Evolutionary conservation across 257 asterid species (phyloP), one percentile per base, ranked within the genome.

Genomic region (Petrea volubilis): DNA sequence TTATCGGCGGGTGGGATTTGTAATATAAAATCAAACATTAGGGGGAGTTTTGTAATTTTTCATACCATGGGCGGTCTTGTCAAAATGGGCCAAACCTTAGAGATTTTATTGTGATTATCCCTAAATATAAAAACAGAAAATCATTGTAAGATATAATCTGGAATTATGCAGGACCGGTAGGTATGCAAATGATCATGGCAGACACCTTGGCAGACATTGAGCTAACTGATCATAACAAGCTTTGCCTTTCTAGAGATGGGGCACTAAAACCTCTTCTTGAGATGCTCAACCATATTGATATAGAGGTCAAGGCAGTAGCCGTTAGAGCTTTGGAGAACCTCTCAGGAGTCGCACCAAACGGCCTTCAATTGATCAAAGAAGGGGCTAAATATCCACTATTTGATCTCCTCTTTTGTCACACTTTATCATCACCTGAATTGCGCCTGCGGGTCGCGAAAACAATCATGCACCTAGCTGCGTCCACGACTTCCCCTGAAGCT

Each of bases 201-300:
- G 72, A 46, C 18, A 74, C 84, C 55, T 67, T 84, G 63, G 80
- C 84, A 7, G 75, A 81, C 36, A 65, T 81, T 27, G 79, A 81
- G 82, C 66, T 84, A 74, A 84, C 84, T 20, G 84, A 81, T 71
- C 79, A 81, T 57, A 63, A 76, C 79, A 84, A 81, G 77, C 44
- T 76, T 18, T 56, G 74, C 21, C 82, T 84, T 18, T 66, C 72
- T 34, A 68, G 71, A 58, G 77, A 76, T 2, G 86, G 88, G 41
- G 84, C 78, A 24, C 40, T 84, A 28, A 62, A 60, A 44, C 81
- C 88, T 33, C 88, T 84, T 66, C 88, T 81, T 73, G 70, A 73
- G 64, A 63, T 84, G 81, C 80, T 84, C 10, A 14, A 43, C 5
- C 73, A 78, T 40, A 11, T 62, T 15, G 74, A 78, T 57, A 40